phyloP scores from a whole-genome alignment of 176 grass and related monocot species.

The Echinochloa phyllopogon region DNA sequence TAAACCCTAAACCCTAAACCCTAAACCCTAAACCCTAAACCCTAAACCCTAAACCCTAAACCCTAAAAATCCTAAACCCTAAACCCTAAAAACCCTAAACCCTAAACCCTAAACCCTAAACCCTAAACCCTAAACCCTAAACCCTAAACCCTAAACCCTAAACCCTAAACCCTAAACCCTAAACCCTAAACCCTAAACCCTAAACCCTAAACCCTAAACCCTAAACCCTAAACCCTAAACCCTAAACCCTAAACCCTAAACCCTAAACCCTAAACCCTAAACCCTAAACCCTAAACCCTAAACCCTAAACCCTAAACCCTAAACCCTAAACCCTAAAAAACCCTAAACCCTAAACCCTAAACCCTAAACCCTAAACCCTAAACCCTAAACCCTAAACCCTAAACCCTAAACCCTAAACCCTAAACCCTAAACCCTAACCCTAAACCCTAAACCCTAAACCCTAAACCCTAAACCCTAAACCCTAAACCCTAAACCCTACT shows the following conservation, averaged over 20 bases:
- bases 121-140: slow-evolving; percentile 6
- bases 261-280: slow-evolving; percentile 12
- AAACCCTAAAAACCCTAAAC: not conserved
- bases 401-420: not conserved
- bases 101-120: not conserved
- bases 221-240: slow-evolving; percentile 18
- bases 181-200: no score
- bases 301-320: not conserved
- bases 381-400: slow-evolving; percentile 6
- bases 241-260: slow-evolving; percentile 3
- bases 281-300: slow-evolving; percentile 18
- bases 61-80: no score
- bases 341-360: not conserved
- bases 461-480: slow-evolving; percentile 5
- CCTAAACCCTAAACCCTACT: slow-evolving; percentile 1
- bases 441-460: not conserved
- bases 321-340: not conserved
- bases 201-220: slow-evolving; percentile 10
- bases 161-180: not conserved
- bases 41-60: no score
- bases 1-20: no score
- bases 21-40: no score
- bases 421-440: not conserved
- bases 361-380: slow-evolving; percentile 2
- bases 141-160: not conserved